phyloP scores from a whole-genome alignment of 805 yeast species.

The Lachancea mirantina region DNA sequence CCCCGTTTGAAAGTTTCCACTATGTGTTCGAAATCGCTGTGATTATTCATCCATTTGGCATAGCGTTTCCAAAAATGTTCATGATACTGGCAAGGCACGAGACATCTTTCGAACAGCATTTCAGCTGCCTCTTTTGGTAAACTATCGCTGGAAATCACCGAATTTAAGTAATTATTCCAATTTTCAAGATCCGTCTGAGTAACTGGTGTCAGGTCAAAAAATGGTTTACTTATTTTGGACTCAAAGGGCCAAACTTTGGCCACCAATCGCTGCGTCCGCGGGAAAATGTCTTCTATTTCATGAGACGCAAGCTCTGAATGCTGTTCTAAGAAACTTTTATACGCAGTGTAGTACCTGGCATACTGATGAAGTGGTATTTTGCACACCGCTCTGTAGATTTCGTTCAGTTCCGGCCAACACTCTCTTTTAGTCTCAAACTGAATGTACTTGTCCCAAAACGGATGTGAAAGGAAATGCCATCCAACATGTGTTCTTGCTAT shows the following conservation, averaged over 20 bases:
- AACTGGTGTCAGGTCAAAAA: conserved; percentile 46
- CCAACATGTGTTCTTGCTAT: conserved; percentile 52
- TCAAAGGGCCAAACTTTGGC: conserved; percentile 68
- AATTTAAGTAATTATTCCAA: conserved; percentile 62
- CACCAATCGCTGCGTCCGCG: conserved; percentile 45
- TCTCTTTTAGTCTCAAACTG: conserved; percentile 46
- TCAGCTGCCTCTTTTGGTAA: conserved; percentile 30
- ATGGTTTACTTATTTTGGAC: conserved; percentile 48
- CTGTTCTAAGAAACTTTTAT: conserved; percentile 37
- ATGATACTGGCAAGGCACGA: conserved; percentile 57
- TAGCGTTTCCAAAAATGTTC: conserved; percentile 67
- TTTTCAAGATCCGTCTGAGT: conserved; percentile 36
- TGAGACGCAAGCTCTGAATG: no score
- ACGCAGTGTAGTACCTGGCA: conserved; percentile 61
- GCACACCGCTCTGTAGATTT: conserved; percentile 40
- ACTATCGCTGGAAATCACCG: conserved; percentile 36
- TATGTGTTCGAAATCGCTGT: conserved; percentile 28
- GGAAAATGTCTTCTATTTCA: conserved; percentile 39
- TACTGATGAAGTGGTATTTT: conserved; percentile 78
- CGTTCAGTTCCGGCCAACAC: conserved; percentile 33
- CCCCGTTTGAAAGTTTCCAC: conserved; percentile 48
- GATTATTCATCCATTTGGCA: conserved; percentile 42
- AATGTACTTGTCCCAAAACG: conserved; percentile 74
- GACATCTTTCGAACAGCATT: conserved; percentile 61
- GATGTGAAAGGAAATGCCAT: conserved; percentile 64